These are phyloP conservation scores for Colletotrichum theobromicola DNA, from an alignment of 2,329 filamentous ascomycete genomes.

Conservation along the genomic window DNA sequence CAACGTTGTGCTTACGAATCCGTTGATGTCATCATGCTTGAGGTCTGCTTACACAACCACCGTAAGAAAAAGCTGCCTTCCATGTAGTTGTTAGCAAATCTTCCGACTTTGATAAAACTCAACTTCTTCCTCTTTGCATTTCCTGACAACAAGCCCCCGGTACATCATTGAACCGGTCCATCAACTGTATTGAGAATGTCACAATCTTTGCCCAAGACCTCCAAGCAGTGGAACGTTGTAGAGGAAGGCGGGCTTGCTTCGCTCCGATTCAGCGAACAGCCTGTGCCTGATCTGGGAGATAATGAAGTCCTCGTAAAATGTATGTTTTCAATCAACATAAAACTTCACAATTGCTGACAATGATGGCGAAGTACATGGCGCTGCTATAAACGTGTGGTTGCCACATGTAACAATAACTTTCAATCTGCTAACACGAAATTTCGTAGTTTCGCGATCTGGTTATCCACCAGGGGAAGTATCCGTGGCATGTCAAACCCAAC, in stretches of 20 bases:
- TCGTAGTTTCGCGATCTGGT: conserved; percentile 7
- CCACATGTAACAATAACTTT: background rate
- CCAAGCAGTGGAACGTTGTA: conserved; percentile 5
- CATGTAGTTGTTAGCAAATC: background rate
- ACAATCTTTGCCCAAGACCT: background rate
- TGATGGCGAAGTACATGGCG: conserved; percentile 36
- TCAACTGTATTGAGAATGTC: background rate
- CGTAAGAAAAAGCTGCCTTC: background rate
- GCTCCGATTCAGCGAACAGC: background rate
- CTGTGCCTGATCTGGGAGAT: conserved; percentile 1
- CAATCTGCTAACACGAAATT: background rate
- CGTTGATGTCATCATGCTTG: background rate
- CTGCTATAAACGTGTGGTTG: conserved; percentile 4
- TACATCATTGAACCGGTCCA: background rate
- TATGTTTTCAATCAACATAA: background rate
- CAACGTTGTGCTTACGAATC: background rate
- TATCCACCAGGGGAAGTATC: conserved; percentile 35
- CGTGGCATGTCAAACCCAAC: conserved; percentile 25
- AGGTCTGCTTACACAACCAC: background rate
- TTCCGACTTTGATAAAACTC: background rate
- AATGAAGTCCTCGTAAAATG: conserved; percentile 16
- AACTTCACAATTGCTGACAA: conserved; percentile 52
- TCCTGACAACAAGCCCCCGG: background rate
- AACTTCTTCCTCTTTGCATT: background rate
- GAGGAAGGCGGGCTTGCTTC: background rate